Base-by-base conservation (phyloP, 768 basidiomycete genomes). In the Tulasnella calospora region DNA sequence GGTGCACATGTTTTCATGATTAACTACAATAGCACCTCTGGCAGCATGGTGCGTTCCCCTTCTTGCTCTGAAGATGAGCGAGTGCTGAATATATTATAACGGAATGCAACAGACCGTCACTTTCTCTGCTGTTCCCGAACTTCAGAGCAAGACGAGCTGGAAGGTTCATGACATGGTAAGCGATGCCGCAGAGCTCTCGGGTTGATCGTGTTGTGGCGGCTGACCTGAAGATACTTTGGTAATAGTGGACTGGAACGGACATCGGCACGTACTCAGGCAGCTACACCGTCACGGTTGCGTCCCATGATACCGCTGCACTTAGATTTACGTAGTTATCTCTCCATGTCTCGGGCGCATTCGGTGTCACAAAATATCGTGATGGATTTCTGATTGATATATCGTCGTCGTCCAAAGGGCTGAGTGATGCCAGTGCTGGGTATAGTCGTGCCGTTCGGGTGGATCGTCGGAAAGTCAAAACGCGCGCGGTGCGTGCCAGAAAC, bases 1-100 rank as follows among this genome's bases (percentile, higher is more conserved):
- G 89, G 89, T 13, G 85, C 81, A 2, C 89, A 90, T 79, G 87
- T 89, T 2, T 90, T 89, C 82, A 86, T 89, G 77, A 87, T 89
- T 81, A 89, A 89, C 82, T 88, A 86, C 7, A 82, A 84, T 15
- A 82, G 83, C 33, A 81, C 81, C 21, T 83, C 85, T 0, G 84
- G 86, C 1, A 87, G 55, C 30, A 47, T 61, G 44, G 75, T 76
- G 38, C 4, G 75, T 47, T 47, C 17, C 1, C 30, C 69, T 27
- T 33, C 17, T 23, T 21, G 15, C 38, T 70, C 69, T 8, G 3
- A 46, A 0, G 19, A 40, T 40, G 13, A 36, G 41, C 35, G 1
- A 35, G 8, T n/a, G n/a, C 12, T 27, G 33, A 38, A 4, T 46
- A n/a, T n/a, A n/a, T n/a, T n/a, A n/a, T n/a, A n/a, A n/a, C 17